A percentile compares a stretch with the other conserved stretches of the same genome.
These are phyloP conservation scores for Ceratocystis cubensis DNA, from an alignment of 2,329 filamentous ascomycete species.

Conservation along the genomic window DNA sequence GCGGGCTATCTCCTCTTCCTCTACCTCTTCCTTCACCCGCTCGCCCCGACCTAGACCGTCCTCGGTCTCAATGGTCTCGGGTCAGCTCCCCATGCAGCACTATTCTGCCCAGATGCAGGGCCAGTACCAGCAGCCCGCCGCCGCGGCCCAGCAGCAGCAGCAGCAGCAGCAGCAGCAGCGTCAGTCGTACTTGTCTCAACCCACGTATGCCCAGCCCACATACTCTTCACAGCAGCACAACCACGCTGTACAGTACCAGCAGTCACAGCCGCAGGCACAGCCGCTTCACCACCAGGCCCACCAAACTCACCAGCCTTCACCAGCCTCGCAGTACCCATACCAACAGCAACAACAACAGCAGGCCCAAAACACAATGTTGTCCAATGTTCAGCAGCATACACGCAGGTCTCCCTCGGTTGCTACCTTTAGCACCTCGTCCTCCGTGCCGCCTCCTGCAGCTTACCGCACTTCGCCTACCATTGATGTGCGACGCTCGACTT, in stretches of 20 bases:
- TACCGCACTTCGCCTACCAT: slow-evolving; percentile 43
- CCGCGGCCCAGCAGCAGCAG: slow-evolving; percentile 6
- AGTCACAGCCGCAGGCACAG: slow-evolving; percentile 15
- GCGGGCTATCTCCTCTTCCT: slow-evolving; percentile 44
- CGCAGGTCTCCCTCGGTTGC: slow-evolving; percentile 53
- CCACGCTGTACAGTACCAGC: slow-evolving; percentile 9
- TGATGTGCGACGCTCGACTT: slow-evolving; percentile 64
- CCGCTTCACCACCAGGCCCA: slow-evolving; percentile 15
- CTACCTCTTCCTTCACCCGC: slow-evolving; percentile 33
- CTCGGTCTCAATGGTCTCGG: slow-evolving; percentile 17
- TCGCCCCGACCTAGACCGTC: slow-evolving; percentile 12
- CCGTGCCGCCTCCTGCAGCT: slow-evolving; percentile 46
- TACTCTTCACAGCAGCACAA: slow-evolving; percentile 19
- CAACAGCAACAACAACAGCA: slow-evolving; percentile 26
- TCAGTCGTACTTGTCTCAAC: slow-evolving; percentile 17
- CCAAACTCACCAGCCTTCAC: not conserved
- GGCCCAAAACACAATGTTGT: slow-evolving; percentile 25
- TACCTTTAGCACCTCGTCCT: slow-evolving; percentile 59
- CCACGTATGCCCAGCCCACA: slow-evolving; percentile 7
- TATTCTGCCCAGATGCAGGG: slow-evolving; percentile 11
- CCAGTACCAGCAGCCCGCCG: slow-evolving; percentile 16
- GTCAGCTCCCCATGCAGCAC: slow-evolving; percentile 17
- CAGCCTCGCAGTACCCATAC: slow-evolving; percentile 10
- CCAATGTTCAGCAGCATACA: slow-evolving; percentile 30
- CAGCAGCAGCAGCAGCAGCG: slow-evolving; percentile 10